Evolutionary conservation across 352 stramenopile genomes (phyloP).

Genomic region (Pythium aristosporum): DNA sequence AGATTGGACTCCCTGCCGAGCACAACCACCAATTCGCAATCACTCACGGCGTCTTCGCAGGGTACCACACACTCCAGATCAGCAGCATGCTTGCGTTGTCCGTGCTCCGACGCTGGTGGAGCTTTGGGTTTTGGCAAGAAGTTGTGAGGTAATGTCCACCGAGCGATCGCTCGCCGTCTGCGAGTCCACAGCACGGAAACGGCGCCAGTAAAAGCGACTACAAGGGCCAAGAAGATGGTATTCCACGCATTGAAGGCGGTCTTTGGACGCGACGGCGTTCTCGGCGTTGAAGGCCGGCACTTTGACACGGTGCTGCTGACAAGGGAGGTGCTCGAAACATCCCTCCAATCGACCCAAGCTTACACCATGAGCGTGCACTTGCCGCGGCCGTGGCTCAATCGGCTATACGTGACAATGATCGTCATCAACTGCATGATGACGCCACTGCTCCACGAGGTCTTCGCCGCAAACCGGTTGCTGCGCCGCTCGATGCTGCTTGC

Average conservation of each 20-base stretch:
- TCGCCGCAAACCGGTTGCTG: neutral
- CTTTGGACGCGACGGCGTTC: neutral
- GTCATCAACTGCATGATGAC: conserved; percentile 14
- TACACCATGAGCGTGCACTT: conserved; percentile 18
- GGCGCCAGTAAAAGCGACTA: too few species aligned
- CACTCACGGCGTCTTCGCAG: neutral
- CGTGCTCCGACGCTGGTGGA: neutral
- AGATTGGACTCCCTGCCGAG: neutral
- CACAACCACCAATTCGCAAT: neutral
- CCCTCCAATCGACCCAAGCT: conserved; percentile 14
- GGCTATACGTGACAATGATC: conserved; percentile 3
- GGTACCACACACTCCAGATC: neutral
- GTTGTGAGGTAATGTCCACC: too few species aligned
- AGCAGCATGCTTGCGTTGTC: neutral
- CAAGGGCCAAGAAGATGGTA: neutral
- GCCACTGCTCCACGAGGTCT: neutral
- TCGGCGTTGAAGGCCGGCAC: conserved; percentile 18
- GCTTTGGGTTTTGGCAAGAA: neutral
- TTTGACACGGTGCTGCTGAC: conserved; percentile 8
- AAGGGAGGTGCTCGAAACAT: conserved; percentile 7
- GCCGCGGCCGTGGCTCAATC: conserved; percentile 20
- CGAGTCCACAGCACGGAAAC: neutral
- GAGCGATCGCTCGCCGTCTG: neutral
- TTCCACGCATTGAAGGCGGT: neutral
- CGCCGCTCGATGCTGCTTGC: neutral